These are phyloP conservation scores for Tricholoma furcatifolium DNA, from an alignment of 768 basidiomycete species.

Conservation along the genomic window DNA sequence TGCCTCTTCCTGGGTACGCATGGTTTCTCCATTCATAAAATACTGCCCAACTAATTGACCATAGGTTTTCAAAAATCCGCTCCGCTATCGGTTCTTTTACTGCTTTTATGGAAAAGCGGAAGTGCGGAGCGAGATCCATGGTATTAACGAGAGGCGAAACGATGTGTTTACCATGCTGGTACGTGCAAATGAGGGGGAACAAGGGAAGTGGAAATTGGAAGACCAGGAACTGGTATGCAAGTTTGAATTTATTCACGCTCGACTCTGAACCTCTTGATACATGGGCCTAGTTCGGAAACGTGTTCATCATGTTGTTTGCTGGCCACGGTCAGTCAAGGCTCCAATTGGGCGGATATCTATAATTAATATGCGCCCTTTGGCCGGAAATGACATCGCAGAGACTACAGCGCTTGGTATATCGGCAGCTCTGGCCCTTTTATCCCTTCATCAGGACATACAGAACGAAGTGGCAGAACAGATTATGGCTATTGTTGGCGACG, in stretches of 20 bases:
- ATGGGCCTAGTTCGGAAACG: constrained; percentile 44
- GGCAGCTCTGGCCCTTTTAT: too few relatives aligned
- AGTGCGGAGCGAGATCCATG: constrained; percentile 27
- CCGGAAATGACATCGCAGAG: too few relatives aligned
- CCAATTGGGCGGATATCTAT: neutral
- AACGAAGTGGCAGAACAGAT: too few relatives aligned
- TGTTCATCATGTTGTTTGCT: constrained; percentile 52
- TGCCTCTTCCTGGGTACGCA: constrained; percentile 17
- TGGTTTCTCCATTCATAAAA: too few relatives aligned
- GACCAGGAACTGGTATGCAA: constrained; percentile 38
- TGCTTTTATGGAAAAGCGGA: constrained; percentile 37
- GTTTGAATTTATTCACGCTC: neutral
- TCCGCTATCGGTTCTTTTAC: too few relatives aligned
- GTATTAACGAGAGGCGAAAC: constrained; percentile 5
- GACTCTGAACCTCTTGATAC: neutral
- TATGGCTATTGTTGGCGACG: too few relatives aligned
- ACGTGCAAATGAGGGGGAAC: constrained; percentile 43
- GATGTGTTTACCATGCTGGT: constrained; percentile 45
- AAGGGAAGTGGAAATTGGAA: constrained; percentile 34
- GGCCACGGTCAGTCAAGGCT: constrained; percentile 45
- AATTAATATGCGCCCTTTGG: too few relatives aligned
- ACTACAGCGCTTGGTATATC: constrained; percentile 44
- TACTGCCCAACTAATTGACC: too few relatives aligned
- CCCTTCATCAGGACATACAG: too few relatives aligned
- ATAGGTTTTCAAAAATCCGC: too few relatives aligned